Percentiles rank a stretch among this genome's conserved stretches.
These are phyloP conservation scores for Salvia rosmarinus DNA, from an alignment of 257 asterid genomes.

Conservation along the genomic window DNA sequence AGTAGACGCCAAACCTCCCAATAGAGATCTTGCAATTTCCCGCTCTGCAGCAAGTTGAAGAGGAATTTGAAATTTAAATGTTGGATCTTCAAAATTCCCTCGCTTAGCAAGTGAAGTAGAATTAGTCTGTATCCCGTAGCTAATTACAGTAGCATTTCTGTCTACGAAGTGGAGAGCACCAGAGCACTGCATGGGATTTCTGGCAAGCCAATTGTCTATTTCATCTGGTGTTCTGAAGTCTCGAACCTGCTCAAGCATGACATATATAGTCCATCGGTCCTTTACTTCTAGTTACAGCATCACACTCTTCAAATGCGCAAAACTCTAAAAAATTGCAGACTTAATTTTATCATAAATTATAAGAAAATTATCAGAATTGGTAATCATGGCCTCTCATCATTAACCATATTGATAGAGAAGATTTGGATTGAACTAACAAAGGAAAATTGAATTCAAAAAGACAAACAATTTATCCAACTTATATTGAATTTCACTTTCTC, in stretches of 20 bases:
- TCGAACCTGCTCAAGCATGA: conserved; percentile 55
- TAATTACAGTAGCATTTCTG: conserved; percentile 71
- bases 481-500: conserved; percentile 1
- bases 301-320: neutral
- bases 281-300: neutral
- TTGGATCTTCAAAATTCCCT: conserved; percentile 82
- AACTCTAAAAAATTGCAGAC: neutral
- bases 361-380: neutral
- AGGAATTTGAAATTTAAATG: conserved; percentile 86
- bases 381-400: no score
- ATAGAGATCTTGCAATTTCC: conserved; percentile 77
- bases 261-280: conserved; percentile 6
- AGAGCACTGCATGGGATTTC: conserved; percentile 74
- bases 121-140: conserved; percentile 92
- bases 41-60: conserved; percentile 98
- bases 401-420: conserved; percentile 11
- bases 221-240: conserved; percentile 64
- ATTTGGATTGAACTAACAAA: conserved; percentile 4
- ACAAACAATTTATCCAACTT: neutral
- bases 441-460: neutral
- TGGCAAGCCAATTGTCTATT: conserved; percentile 80
- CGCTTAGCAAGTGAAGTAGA: conserved; percentile 67
- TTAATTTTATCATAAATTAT: neutral
- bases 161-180: conserved; percentile 88
- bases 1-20: conserved; percentile 58